Evolutionary conservation across 75 land plant species (phyloP).

Genomic region (Ceratopteris richardii): DNA sequence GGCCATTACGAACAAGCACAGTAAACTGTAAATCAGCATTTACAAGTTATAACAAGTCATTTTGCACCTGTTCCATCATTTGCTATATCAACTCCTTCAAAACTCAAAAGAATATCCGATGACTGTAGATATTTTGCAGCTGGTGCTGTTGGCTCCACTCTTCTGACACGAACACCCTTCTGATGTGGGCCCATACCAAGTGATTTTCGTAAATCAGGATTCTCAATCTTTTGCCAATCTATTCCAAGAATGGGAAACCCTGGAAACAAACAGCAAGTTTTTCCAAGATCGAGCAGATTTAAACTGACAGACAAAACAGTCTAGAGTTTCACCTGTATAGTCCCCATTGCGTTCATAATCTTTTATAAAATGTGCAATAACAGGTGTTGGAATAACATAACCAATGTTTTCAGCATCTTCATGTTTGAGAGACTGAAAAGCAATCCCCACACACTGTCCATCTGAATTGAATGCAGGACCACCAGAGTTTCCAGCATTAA

Average conservation of each 20-base stretch:
- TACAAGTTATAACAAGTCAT: background rate
- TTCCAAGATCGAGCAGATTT: no score
- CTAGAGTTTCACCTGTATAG: constrained; percentile 63
- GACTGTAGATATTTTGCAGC: constrained; percentile 54
- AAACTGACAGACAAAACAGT: no score
- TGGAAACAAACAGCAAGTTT: constrained; percentile 8
- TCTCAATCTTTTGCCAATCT: constrained; percentile 97
- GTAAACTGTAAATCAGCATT: background rate
- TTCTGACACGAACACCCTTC: constrained; percentile 85
- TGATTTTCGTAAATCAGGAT: constrained; percentile 71
- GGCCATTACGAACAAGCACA: no score
- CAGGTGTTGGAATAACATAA: constrained; percentile 98
- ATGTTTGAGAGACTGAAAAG: constrained; percentile 95
- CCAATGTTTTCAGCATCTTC: constrained; percentile 98
- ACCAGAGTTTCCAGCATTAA: constrained; percentile 95
- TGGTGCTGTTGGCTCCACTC: constrained; percentile 91
- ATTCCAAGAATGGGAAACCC: constrained; percentile 89
- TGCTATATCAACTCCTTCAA: constrained; percentile 89
- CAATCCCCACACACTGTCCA: constrained; percentile 97
- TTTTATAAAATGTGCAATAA: constrained; percentile 72
- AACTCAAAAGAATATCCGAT: constrained; percentile 82
- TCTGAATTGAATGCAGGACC: constrained; percentile 93
- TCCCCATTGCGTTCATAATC: constrained; percentile 82
- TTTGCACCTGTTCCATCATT: constrained; percentile 93
- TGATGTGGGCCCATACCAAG: constrained; percentile 69